Evolutionary conservation across 139 green algal species (phyloP).

Genomic region (Marvania coccoides): DNA sequence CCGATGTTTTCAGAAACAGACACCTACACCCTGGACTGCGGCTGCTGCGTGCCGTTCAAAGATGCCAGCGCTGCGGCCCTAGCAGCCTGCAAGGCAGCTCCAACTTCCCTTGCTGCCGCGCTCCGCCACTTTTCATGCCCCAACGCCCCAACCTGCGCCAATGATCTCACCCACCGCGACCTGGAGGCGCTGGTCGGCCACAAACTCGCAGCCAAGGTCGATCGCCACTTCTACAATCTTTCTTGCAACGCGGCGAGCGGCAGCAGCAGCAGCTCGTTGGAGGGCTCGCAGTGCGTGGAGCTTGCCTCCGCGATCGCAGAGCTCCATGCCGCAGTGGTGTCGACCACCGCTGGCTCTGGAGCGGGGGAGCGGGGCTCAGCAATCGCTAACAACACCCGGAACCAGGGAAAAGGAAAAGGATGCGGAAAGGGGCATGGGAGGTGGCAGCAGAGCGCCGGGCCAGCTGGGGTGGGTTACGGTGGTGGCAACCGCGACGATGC

Average conservation of each 20-base stretch:
- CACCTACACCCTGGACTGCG: conserved; percentile 4
- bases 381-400: not conserved
- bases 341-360: not conserved
- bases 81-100: not conserved
- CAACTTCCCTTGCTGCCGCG: not conserved
- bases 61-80: not conserved
- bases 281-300: not conserved
- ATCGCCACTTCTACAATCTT: not conserved
- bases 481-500: not conserved
- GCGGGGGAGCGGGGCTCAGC: not conserved
- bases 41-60: conserved; percentile 1
- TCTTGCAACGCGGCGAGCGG: not conserved
- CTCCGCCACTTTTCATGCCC: conserved; percentile 7
- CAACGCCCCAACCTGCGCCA: not conserved
- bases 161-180: not conserved
- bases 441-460: not conserved
- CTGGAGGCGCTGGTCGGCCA: not conserved
- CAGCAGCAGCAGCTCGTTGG: not conserved
- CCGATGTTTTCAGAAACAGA: too few relatives aligned
- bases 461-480: conserved; percentile 6
- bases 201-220: not conserved
- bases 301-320: not conserved
- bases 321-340: not conserved
- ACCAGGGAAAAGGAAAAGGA: too few relatives aligned
- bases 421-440: too few relatives aligned